Evolutionary conservation across 805 yeast species (phyloP).

Genomic region (Nakazawaea pomicola): DNA sequence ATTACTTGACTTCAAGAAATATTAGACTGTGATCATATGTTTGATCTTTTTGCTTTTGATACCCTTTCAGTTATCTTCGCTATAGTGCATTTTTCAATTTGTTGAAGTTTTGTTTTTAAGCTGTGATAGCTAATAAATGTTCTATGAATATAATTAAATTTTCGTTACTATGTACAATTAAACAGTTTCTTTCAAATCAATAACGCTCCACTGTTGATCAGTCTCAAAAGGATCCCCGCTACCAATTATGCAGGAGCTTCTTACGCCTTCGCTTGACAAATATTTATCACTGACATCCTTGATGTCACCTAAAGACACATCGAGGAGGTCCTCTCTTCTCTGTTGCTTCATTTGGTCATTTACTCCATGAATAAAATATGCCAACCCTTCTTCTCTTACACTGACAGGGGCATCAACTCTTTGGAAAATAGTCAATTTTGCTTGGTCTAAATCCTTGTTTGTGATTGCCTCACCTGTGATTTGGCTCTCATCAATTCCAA

Average conservation of each 20-base stretch:
- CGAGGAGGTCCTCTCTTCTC: slow-evolving; percentile 71
- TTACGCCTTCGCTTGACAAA: slow-evolving; percentile 27
- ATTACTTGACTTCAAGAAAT: too few relatives aligned
- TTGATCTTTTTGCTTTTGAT: background rate
- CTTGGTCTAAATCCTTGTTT: slow-evolving; percentile 72
- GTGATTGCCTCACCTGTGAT: slow-evolving; percentile 23
- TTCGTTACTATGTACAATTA: slow-evolving; percentile 4
- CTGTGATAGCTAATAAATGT: too few relatives aligned
- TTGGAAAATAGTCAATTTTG: slow-evolving; percentile 88
- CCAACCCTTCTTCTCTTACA: slow-evolving; percentile 71
- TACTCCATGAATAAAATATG: slow-evolving; percentile 61
- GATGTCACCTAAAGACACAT: slow-evolving; percentile 59
- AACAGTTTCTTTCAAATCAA: background rate
- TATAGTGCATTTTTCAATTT: too few relatives aligned
- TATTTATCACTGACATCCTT: slow-evolving; percentile 64
- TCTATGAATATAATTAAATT: too few relatives aligned
- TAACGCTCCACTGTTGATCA: background rate
- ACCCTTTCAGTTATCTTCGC: too few relatives aligned
- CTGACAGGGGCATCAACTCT: slow-evolving; percentile 85
- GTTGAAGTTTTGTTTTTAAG: too few relatives aligned
- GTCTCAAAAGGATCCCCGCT: background rate
- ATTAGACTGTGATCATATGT: too few relatives aligned
- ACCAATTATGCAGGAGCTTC: slow-evolving; percentile 19
- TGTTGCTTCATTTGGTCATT: slow-evolving; percentile 75
- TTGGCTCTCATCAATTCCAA: slow-evolving; percentile 31